Base-by-base conservation (phyloP, 495 filamentous ascomycete genomes). In the Trichoderma asperelloides region DNA sequence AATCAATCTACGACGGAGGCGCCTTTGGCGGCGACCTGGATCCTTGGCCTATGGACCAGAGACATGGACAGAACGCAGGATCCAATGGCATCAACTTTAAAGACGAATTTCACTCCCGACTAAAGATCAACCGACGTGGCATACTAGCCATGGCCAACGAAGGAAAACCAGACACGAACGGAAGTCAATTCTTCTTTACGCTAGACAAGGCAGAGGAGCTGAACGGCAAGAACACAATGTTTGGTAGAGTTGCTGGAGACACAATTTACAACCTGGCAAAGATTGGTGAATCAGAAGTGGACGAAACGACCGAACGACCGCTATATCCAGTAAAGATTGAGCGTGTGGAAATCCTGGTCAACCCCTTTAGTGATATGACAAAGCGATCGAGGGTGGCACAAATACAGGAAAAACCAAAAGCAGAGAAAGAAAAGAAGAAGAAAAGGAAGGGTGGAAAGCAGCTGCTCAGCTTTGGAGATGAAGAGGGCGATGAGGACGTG, bases 101-200 rank as follows among this genome's bases (percentile, higher is more conserved):
- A 67, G 91, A 98, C 82, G 95, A 99, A 74, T 87, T 97, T 66
- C 94, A 98, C 80, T 90, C 87, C 70, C 85, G 95, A 11, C 77
- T 99, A 62, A 95, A 93, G 72, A 98, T 92, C 82, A 99, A 96
- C 70, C 85, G 95, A 66, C 85, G 95, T 60, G 95, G 95, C 2
- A 77, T 97, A 69, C 76, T 99, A 68, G 95, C 93, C 13, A 98
- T 98, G 94, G 95, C 96, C 12, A 93, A 93, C 74, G 84, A 85
- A 40, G 84, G 89, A 4, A 74, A 74, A 51, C 89, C 90, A 69
- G 86, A 93, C 70, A 88, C 88, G 37, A 96, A 97, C 77, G 90
- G 91, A 51, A 96, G 91, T 76, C 95, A 99, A 79, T 98, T 98
- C 80, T 99, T 99, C 77, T 85, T 99, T 65, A 97, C 95, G 2